Evolutionary conservation across 805 yeast species (phyloP).

Genomic region (Yamadazyma tumulicola): DNA sequence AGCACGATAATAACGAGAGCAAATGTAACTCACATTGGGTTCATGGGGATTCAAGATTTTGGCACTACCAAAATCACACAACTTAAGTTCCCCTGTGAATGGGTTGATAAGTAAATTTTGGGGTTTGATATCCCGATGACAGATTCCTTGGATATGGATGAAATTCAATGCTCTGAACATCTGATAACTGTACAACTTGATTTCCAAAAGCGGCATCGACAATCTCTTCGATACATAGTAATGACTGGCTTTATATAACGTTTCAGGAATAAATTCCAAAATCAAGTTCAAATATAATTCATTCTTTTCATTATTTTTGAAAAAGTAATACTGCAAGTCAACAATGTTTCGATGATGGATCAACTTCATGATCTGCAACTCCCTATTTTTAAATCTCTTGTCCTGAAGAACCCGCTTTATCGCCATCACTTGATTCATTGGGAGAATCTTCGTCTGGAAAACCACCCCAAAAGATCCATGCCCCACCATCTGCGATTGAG

Average conservation of each 20-base stretch:
- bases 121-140: constrained; percentile 93
- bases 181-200: constrained; percentile 80
- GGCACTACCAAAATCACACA: constrained; percentile 97
- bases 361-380: constrained; percentile 90
- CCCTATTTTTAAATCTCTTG: constrained; percentile 89
- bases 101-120: constrained; percentile 89
- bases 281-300: constrained; percentile 87
- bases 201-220: constrained; percentile 85
- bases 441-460: constrained; percentile 77
- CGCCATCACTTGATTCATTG: constrained; percentile 79
- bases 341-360: constrained; percentile 85
- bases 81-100: constrained; percentile 73
- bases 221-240: constrained; percentile 70
- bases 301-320: constrained; percentile 65
- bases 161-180: constrained; percentile 73
- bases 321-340: constrained; percentile 82
- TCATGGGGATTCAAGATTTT: constrained; percentile 85
- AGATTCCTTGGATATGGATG: constrained; percentile 73
- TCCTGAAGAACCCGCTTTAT: constrained; percentile 96
- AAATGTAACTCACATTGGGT: constrained; percentile 93
- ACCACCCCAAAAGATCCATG: constrained; percentile 99
- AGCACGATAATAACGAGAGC: constrained; percentile 95
- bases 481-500: constrained; percentile 89
- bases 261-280: constrained; percentile 93
- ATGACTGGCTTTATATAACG: constrained; percentile 85